Percentiles rank a stretch among this genome's conserved stretches.
Evolutionary conservation across 352 stramenopile species (phyloP).

Genomic region (Blastocystis sp.): DNA sequence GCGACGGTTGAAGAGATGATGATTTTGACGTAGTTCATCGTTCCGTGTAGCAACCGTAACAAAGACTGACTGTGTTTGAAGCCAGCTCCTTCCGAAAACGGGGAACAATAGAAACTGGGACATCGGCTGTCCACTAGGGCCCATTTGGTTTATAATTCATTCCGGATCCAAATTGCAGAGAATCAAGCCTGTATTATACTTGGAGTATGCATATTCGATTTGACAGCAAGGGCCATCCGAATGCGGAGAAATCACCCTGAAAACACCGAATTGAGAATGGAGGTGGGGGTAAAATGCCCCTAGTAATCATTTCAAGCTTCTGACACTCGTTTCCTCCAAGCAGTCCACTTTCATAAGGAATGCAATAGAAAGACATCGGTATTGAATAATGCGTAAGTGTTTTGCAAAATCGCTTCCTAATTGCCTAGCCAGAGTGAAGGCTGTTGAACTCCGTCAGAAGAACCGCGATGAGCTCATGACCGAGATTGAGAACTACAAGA

Average conservation of each 20-base stretch:
- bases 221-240: no score
- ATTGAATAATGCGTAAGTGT: conserved; percentile 61
- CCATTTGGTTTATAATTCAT: not conserved
- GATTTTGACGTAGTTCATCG: conserved; percentile 24
- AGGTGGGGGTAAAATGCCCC: no score
- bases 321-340: not conserved
- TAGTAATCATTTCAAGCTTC: no score
- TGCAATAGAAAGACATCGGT: conserved; percentile 36
- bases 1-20: conserved; percentile 24
- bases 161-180: not conserved
- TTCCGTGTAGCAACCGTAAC: not conserved
- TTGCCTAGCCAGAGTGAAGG: conserved; percentile 86
- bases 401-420: conserved; percentile 49
- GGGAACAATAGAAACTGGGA: not conserved
- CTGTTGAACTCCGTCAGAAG: conserved; percentile 92
- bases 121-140: not conserved
- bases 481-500: conserved; percentile 93
- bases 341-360: not conserved
- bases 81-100: no score
- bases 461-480: conserved; percentile 95
- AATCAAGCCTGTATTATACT: no score
- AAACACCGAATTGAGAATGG: no score
- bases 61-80: no score
- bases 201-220: no score
- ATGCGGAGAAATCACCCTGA: no score